Percentiles rank a stretch among this genome's conserved stretches.
These are phyloP conservation scores for Tetrahymena elliotti DNA, from an alignment of 73 alveolate genomes.

Conservation along the genomic window DNA sequence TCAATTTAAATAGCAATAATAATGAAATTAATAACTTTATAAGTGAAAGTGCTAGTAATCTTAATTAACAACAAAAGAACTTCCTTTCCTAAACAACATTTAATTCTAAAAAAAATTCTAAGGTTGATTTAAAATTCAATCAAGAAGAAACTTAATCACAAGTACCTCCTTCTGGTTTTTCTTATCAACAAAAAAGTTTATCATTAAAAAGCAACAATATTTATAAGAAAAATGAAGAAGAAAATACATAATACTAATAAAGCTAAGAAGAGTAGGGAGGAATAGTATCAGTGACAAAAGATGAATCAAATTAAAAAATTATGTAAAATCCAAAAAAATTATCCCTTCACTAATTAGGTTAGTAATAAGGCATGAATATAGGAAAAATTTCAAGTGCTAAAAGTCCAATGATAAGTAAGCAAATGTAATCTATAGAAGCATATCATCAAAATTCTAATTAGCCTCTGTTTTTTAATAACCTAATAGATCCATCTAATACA, in stretches of 20 bases:
- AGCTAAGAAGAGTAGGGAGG: background rate
- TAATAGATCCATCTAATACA: background rate
- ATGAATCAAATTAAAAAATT: background rate
- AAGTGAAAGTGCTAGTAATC: no score
- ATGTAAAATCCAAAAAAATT: background rate
- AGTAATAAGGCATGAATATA: background rate
- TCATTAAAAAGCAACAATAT: background rate
- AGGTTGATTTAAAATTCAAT: background rate
- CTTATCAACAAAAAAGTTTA: background rate
- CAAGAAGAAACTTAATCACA: background rate
- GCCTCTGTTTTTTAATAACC: background rate
- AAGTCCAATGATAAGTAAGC: background rate
- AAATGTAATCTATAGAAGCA: background rate
- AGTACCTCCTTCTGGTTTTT: background rate
- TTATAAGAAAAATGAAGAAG: background rate
- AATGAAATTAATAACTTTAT: background rate
- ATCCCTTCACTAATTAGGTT: background rate
- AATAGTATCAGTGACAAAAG: background rate
- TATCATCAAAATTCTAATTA: background rate
- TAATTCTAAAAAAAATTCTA: background rate
- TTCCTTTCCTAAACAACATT: background rate
- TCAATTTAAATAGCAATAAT: background rate
- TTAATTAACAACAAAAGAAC: background rate
- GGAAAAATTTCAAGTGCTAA: background rate
- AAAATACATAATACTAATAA: background rate